phyloP scores from a whole-genome alignment of 345 rosid species.

The Eucalyptus regnans region DNA sequence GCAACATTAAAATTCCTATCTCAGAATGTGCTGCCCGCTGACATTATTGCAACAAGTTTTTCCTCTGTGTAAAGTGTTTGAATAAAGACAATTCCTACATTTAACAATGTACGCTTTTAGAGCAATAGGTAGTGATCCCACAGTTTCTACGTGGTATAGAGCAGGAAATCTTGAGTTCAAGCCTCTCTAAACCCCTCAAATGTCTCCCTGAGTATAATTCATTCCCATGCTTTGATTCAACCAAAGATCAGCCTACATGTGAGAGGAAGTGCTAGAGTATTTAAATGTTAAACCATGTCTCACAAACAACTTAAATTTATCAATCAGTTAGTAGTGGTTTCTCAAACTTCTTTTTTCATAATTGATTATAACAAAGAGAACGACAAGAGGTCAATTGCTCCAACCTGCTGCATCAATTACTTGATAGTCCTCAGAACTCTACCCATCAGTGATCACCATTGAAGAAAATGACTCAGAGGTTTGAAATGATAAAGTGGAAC shows the following conservation, averaged over 20 bases:
- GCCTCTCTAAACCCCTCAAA: neutral
- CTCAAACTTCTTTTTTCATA: neutral
- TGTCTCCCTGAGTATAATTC: neutral
- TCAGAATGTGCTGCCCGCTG: neutral
- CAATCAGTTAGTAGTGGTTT: neutral
- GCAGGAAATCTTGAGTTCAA: neutral
- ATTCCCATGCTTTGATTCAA: neutral
- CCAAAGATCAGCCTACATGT: neutral
- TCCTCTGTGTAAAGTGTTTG: neutral
- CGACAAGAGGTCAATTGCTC: neutral
- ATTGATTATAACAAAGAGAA: neutral
- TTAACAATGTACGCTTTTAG: neutral
- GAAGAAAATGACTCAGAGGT: neutral
- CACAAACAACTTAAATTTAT: neutral
- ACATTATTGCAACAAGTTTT: neutral
- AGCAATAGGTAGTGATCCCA: neutral
- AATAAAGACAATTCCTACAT: neutral
- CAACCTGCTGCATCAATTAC: neutral
- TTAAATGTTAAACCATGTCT: neutral
- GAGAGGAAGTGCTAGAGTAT: neutral
- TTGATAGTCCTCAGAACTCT: neutral
- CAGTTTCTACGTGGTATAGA: neutral
- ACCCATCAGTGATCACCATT: neutral
- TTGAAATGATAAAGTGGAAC: neutral
- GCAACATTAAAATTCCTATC: neutral